These are phyloP conservation scores for Ananas comosus DNA, from an alignment of 176 grass and related monocot species.

Conservation along the genomic window DNA sequence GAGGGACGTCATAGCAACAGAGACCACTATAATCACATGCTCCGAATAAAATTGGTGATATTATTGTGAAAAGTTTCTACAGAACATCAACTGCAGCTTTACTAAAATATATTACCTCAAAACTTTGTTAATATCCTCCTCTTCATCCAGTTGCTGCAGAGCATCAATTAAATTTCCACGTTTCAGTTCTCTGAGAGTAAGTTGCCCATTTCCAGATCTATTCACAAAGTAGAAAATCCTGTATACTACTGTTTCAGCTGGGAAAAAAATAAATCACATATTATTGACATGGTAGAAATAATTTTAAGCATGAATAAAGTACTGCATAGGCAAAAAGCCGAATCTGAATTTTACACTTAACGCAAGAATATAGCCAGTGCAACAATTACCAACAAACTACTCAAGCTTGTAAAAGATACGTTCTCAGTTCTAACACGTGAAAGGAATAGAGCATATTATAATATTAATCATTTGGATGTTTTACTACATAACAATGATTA, in stretches of 20 bases:
- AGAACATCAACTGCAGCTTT: background rate
- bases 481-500: too few relatives aligned
- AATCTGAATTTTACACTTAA: too few relatives aligned
- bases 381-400: too few relatives aligned
- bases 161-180: constrained; percentile 95
- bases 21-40: too few relatives aligned
- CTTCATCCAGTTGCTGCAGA: constrained; percentile 94
- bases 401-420: too few relatives aligned
- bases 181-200: constrained; percentile 92
- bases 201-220: constrained; percentile 86
- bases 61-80: background rate
- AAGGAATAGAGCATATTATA: too few relatives aligned
- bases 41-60: too few relatives aligned
- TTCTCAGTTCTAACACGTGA: too few relatives aligned
- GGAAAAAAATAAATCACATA: constrained; percentile 23
- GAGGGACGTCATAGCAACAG: too few relatives aligned
- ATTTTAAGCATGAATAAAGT: background rate
- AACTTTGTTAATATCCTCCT: constrained; percentile 99
- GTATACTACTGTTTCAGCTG: constrained; percentile 99
- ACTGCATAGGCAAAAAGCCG: too few relatives aligned
- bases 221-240: constrained; percentile 99
- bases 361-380: too few relatives aligned
- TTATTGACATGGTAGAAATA: background rate
- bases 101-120: constrained; percentile 57
- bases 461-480: too few relatives aligned